phyloP scores from a whole-genome alignment of 192 early-diverging fungal genomes.

The Coemansia reversa region DNA sequence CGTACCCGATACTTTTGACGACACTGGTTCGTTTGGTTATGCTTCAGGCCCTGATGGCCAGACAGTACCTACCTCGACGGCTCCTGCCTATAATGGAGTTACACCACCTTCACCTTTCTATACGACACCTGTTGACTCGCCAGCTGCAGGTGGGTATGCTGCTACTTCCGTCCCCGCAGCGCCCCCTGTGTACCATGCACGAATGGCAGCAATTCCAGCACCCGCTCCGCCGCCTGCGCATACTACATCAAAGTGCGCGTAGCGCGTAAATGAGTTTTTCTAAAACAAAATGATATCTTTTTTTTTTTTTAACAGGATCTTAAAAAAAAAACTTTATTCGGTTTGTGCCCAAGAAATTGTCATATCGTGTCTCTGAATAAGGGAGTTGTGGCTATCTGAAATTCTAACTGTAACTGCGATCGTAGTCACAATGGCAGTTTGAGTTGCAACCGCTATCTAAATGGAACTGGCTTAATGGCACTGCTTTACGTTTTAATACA shows the following conservation, averaged over 20 bases:
- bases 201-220: not conserved
- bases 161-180: not conserved
- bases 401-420: too few species aligned
- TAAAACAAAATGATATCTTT: not conserved
- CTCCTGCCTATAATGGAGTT: not conserved
- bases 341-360: not conserved
- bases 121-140: not conserved
- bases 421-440: too few species aligned
- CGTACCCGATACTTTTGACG: not conserved
- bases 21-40: not conserved
- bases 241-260: not conserved
- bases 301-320: not conserved
- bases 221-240: not conserved
- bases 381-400: too few species aligned
- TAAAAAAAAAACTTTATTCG: not conserved
- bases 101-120: not conserved
- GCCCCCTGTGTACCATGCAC: not conserved
- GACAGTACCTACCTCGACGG: not conserved
- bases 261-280: not conserved
- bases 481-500: too few species aligned
- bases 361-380: not conserved
- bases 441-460: too few species aligned
- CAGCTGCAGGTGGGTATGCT: not conserved
- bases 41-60: not conserved
- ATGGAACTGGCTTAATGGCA: too few species aligned